phyloP scores from a whole-genome alignment of 2,329 filamentous ascomycete genomes.

The Trichoderma koningii region DNA sequence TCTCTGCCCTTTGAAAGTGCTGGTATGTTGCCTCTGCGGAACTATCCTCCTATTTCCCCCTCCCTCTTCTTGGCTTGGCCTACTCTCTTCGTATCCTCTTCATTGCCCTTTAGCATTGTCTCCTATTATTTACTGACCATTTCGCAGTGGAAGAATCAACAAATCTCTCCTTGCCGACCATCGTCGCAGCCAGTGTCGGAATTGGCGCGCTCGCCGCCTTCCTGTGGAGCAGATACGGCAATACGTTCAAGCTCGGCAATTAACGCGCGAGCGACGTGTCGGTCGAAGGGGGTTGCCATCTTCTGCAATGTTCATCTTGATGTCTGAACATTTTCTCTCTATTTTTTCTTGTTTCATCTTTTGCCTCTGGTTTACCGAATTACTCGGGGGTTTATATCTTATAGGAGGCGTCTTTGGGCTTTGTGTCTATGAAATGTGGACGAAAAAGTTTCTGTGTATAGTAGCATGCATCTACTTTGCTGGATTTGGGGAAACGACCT shows the following conservation, averaged over 20 bases:
- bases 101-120: neutral
- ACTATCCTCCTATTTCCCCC: no score
- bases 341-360: neutral
- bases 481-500: neutral
- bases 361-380: no score
- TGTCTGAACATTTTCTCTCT: conserved; percentile 1
- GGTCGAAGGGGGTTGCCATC: neutral
- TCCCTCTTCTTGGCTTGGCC: neutral
- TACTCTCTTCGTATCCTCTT: neutral
- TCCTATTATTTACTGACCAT: neutral
- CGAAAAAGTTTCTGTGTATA: conserved; percentile 21
- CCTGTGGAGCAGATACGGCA: conserved; percentile 41
- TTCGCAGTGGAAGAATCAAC: conserved; percentile 38
- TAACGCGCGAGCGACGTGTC: neutral
- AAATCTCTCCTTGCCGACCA: conserved; percentile 37
- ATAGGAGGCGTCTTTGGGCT: conserved; percentile 27
- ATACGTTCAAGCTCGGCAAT: conserved; percentile 29
- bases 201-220: conserved; percentile 43
- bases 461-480: neutral
- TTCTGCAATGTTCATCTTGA: conserved; percentile 3
- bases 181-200: conserved; percentile 43
- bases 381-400: neutral
- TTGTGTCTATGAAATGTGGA: neutral
- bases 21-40: conserved; percentile 34
- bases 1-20: conserved; percentile 36